These are phyloP conservation scores for Cutaneotrichosporon sp. DNA, from an alignment of 1,284 basidiomycete species.

Conservation along the genomic window DNA sequence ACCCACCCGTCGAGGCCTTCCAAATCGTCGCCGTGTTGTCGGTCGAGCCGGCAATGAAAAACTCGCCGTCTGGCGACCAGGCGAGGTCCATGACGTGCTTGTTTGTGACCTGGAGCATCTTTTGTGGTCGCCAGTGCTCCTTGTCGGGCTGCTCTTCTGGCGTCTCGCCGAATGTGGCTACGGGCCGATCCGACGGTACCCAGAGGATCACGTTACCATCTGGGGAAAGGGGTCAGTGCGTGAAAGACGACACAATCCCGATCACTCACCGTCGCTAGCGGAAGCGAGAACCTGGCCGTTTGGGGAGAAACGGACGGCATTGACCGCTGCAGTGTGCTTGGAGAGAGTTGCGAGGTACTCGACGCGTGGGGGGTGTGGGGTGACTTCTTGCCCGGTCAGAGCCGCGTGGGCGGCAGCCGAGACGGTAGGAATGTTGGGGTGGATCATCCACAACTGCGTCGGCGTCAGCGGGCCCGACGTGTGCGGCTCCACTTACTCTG, in stretches of 20 bases:
- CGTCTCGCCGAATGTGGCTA: constrained; percentile 71
- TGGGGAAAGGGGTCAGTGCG: constrained; percentile 47
- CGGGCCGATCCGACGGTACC: constrained; percentile 73
- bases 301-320: constrained; percentile 93
- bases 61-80: constrained; percentile 93
- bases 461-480: not conserved
- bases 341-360: constrained; percentile 93
- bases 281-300: constrained; percentile 90
- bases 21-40: constrained; percentile 73
- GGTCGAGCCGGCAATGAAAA: constrained; percentile 88
- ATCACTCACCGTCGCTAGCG: constrained; percentile 86
- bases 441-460: constrained; percentile 84
- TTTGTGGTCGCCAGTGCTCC: constrained; percentile 90
- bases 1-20: constrained; percentile 43
- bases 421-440: constrained; percentile 73
- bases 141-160: constrained; percentile 82
- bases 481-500: constrained; percentile 58
- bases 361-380: constrained; percentile 71
- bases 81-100: constrained; percentile 97
- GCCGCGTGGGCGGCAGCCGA: constrained; percentile 53
- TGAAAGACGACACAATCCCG: not conserved
- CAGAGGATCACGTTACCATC: constrained; percentile 97
- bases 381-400: constrained; percentile 51
- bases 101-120: constrained; percentile 73
- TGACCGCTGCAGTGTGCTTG: constrained; percentile 90